Evolutionary conservation across 768 basidiomycete species (phyloP).

Genomic region (Lactarius trivialis): DNA sequence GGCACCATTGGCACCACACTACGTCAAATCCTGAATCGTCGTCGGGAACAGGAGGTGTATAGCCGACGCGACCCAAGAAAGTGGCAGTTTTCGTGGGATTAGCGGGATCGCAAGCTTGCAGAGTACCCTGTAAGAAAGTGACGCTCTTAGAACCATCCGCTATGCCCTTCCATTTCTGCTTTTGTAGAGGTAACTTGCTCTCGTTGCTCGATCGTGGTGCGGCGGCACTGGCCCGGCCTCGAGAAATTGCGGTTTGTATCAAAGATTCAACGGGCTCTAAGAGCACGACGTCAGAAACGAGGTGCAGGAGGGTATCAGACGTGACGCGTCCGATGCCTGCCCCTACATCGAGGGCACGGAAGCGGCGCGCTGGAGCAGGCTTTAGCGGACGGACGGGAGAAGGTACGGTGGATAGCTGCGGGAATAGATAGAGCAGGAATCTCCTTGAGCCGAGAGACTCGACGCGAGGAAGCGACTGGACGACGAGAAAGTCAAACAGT

Average conservation of each 20-base stretch:
- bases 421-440: constrained; percentile 75
- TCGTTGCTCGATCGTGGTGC: constrained; percentile 27
- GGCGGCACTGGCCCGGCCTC: constrained; percentile 30
- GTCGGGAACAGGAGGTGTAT: constrained; percentile 37
- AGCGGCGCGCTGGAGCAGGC: constrained; percentile 36
- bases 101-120: constrained; percentile 77
- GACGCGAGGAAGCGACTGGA: constrained; percentile 80
- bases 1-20: constrained; percentile 97
- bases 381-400: constrained; percentile 58
- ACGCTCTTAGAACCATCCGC: constrained; percentile 59
- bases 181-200: constrained; percentile 12
- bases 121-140: constrained; percentile 68
- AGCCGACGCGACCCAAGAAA: constrained; percentile 63
- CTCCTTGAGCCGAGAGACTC: constrained; percentile 88
- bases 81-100: constrained; percentile 37
- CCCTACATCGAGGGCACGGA: constrained; percentile 84
- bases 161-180: constrained; percentile 58
- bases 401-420: constrained; percentile 69
- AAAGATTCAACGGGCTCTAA: constrained; percentile 84
- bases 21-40: constrained; percentile 71
- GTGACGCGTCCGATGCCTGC: constrained; percentile 95
- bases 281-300: constrained; percentile 80
- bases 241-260: constrained; percentile 58
- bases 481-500: constrained; percentile 3
- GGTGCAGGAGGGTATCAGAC: constrained; percentile 78